phyloP scores from a whole-genome alignment of 2,329 filamentous ascomycete species.

The Blumeriella jaapii region DNA sequence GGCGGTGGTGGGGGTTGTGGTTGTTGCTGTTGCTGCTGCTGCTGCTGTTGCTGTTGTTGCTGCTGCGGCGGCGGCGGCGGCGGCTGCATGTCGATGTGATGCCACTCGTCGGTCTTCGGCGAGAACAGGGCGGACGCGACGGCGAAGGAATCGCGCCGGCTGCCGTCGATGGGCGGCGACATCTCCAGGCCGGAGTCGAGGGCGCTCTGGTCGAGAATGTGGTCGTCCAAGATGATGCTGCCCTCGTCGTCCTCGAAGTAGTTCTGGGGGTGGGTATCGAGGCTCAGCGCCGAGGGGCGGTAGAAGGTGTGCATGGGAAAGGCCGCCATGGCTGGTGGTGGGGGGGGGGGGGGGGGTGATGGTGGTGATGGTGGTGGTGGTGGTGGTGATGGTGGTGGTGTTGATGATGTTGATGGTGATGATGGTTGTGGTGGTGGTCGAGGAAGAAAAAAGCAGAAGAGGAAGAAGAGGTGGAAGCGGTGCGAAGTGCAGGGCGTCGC shows the following conservation, averaged over 20 bases:
- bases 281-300: conserved; percentile 23
- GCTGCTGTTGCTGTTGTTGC: too few relatives aligned
- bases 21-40: too few relatives aligned
- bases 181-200: conserved; percentile 52
- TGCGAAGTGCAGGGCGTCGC: too few relatives aligned
- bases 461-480: too few relatives aligned
- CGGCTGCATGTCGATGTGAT: conserved; percentile 44
- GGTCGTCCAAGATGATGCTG: conserved; percentile 49
- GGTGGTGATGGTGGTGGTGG: conserved; percentile 22
- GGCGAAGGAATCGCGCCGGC: conserved; percentile 52
- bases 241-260: conserved; percentile 51
- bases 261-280: conserved; percentile 32
- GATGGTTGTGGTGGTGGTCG: too few relatives aligned
- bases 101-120: conserved; percentile 54
- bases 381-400: conserved; percentile 11
- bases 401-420: conserved; percentile 8
- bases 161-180: conserved; percentile 50
- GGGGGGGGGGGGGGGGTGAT: conserved; percentile 17
- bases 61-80: background rate
- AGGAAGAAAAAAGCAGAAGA: too few relatives aligned
- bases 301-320: conserved; percentile 27
- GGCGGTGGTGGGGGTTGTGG: background rate
- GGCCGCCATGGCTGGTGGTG: conserved; percentile 21
- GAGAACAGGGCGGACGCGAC: conserved; percentile 50
- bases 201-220: conserved; percentile 45